A percentile compares a stretch with the other conserved stretches of the same genome.
Evolutionary conservation across 768 basidiomycete species (phyloP).

Genomic region (Coprinellus micaceus): DNA sequence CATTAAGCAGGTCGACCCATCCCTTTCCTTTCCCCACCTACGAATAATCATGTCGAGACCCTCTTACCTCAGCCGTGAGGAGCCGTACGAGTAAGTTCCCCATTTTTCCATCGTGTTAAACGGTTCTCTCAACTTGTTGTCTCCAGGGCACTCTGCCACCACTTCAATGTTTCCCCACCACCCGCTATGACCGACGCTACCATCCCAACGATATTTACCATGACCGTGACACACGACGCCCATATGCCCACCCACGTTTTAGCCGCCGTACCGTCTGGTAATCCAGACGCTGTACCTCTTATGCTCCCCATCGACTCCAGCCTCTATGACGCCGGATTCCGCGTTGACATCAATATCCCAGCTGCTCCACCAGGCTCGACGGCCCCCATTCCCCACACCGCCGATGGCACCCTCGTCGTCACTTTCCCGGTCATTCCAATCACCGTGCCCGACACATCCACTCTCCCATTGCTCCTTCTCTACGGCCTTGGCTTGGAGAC

Average conservation of each 20-base stretch:
- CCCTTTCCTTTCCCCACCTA: neutral
- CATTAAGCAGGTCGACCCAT: conserved; percentile 1
- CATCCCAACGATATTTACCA: conserved; percentile 43
- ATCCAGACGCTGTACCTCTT: conserved; percentile 26
- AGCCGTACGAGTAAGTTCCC: conserved; percentile 33
- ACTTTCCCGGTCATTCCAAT: conserved; percentile 51
- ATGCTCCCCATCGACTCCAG: conserved; percentile 52
- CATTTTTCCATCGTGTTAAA: neutral
- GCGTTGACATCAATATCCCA: conserved; percentile 28
- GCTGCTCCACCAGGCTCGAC: conserved; percentile 29
- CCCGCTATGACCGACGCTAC: conserved; percentile 15
- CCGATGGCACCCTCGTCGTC: conserved; percentile 29
- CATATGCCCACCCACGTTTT: conserved; percentile 57
- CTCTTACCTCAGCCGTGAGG: conserved; percentile 28
- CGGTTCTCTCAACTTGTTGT: neutral
- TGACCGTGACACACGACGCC: conserved; percentile 43
- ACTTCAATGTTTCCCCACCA: conserved; percentile 40
- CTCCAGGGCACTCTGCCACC: conserved; percentile 40
- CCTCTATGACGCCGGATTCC: conserved; percentile 40
- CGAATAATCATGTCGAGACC: conserved; percentile 26
- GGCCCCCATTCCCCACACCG: conserved; percentile 26
- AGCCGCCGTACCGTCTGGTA: conserved; percentile 36
- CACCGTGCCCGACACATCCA: conserved; percentile 49
- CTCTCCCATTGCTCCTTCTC: conserved; percentile 55
- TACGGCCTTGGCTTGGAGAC: conserved; percentile 54